phyloP scores from a whole-genome alignment of 345 rosid species.

The Adansonia digitata region DNA sequence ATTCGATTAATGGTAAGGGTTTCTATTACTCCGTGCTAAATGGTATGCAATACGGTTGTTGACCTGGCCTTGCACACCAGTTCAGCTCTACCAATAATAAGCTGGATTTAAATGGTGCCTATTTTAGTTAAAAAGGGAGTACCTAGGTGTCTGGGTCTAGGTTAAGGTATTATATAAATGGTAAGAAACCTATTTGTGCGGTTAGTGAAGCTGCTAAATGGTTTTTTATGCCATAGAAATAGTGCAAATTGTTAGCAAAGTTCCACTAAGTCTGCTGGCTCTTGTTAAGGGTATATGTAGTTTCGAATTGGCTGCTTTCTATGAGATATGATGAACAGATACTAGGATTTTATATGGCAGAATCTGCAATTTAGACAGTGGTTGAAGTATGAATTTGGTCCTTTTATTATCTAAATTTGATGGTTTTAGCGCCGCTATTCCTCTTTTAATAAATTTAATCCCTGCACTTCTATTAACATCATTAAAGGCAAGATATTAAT shows the following conservation, averaged over 20 bases:
- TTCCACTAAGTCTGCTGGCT: neutral
- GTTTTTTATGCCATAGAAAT: neutral
- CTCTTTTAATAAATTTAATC: neutral
- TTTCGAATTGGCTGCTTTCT: neutral
- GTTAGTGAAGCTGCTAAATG: neutral
- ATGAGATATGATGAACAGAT: neutral
- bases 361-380: neutral
- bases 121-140: neutral
- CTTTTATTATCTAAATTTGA: neutral
- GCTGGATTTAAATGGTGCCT: neutral
- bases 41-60: neutral
- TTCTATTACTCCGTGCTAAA: slow-evolving; percentile 15
- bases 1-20: slow-evolving; percentile 52
- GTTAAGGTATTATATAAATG: neutral
- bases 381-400: neutral
- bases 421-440: neutral
- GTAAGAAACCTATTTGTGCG: neutral
- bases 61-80: neutral
- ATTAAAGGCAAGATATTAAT: neutral
- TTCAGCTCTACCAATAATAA: neutral
- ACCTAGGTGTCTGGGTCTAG: neutral
- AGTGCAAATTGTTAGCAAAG: neutral
- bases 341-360: neutral
- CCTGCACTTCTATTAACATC: neutral
- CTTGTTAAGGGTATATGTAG: neutral